Base-by-base conservation (phyloP, 1,139 yeast genomes). In the Pichia inconspicua region DNA sequence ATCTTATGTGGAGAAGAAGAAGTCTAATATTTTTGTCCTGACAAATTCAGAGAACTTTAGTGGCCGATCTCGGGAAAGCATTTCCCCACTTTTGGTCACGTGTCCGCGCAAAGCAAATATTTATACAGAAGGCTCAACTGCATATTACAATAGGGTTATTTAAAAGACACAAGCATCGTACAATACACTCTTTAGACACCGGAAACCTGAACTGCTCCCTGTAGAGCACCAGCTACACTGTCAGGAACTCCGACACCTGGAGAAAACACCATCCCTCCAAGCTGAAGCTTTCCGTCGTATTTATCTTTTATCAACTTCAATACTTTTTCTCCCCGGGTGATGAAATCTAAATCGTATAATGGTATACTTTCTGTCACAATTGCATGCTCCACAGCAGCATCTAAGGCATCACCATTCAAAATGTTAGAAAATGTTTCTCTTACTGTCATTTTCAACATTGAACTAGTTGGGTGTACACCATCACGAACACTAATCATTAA, bases 171-270 rank as follows among this genome's bases (percentile, higher is more conserved):
- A 22, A 22, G 22, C 34, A 30, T 30, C 14, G 11, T 15, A 30
- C 30, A 28, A 10, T 30, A 12, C n/a, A 30, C 2, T 10, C 5
- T 4, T 30, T 30, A 30, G 6, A 30, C 40, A 19, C 40, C 40
- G 4, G 40, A 17, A 37, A 14, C 27, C 15, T 37, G 9, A 19
- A 37, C 40, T 19, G 92, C 94, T 48, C 72, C 78, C 44, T 72
- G 73, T 48, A 84, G 72, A 8, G 85, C 77, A 58, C 81, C 80
- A 38, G 76, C 65, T 1, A 87, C 84, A 56, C 92, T 84, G 65
- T 89, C 96, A 1, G 96, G 96, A 0, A 90, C 90, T 0, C 97
- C 97, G 2, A 87, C 80, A 0, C 96, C 95, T 41, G 75, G 76
- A 12, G 89, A 87, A 63, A 84, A 83, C 2, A 88, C 78, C 78